These are phyloP conservation scores for Pleurotus giganteus DNA, from an alignment of 768 basidiomycete species.

Conservation along the genomic window DNA sequence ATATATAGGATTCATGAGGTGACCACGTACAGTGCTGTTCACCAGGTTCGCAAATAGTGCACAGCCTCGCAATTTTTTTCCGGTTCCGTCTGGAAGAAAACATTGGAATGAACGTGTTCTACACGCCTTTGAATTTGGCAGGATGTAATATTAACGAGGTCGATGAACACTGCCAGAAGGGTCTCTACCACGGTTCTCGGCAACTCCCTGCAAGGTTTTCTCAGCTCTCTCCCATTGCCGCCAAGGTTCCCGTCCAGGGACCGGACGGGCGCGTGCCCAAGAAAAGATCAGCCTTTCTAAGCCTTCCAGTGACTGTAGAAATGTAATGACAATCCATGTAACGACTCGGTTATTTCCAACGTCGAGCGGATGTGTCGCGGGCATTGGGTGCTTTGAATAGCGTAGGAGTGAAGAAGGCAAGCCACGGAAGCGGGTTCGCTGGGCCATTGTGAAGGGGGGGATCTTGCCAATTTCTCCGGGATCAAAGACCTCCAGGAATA, in stretches of 20 bases:
- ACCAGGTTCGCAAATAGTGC: too few species aligned
- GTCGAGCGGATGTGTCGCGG: slow-evolving; percentile 28
- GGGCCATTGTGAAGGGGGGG: slow-evolving; percentile 6
- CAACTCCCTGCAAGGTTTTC: neutral
- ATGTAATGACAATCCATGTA: slow-evolving; percentile 20
- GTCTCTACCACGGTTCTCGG: neutral
- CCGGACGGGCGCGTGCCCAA: slow-evolving; percentile 40
- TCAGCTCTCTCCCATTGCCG: slow-evolving; percentile 40
- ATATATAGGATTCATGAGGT: too few species aligned
- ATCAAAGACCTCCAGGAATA: slow-evolving; percentile 36
- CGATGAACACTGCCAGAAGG: neutral
- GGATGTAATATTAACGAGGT: too few species aligned
- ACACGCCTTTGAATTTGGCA: too few species aligned
- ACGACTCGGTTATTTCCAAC: slow-evolving; percentile 10
- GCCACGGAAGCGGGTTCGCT: slow-evolving; percentile 2
- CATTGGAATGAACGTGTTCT: too few species aligned
- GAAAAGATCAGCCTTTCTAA: slow-evolving; percentile 40
- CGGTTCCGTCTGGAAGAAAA: too few species aligned
- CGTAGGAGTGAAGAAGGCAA: neutral
- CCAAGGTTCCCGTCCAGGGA: slow-evolving; percentile 57
- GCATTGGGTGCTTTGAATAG: slow-evolving; percentile 12
- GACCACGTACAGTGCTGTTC: too few species aligned
- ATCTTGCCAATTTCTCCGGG: neutral
- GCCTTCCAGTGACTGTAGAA: slow-evolving; percentile 24
- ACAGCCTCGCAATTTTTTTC: too few species aligned